phyloP scores from a whole-genome alignment of 2,329 filamentous ascomycete genomes.

The Calonectria multiphialidica region DNA sequence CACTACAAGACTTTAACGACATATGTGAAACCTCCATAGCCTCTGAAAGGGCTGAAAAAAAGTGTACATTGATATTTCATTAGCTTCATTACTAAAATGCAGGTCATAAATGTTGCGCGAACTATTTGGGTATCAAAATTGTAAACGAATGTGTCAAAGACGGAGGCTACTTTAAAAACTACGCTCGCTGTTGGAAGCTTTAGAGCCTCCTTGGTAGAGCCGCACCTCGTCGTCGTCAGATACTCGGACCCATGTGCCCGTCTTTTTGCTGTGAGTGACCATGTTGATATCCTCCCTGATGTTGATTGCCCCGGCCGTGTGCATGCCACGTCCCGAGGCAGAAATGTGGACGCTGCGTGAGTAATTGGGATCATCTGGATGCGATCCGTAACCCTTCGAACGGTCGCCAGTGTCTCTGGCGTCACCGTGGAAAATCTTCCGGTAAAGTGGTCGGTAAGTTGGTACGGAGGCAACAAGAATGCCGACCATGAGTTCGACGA shows the following conservation, averaged over 20 bases:
- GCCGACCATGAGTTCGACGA: conserved; percentile 4
- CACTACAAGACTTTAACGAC: no score
- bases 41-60: background rate
- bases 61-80: background rate
- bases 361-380: background rate
- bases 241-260: background rate
- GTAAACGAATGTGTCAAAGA: background rate
- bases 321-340: background rate
- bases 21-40: no score
- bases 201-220: background rate
- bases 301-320: background rate
- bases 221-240: background rate
- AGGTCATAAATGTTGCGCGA: background rate
- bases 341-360: background rate
- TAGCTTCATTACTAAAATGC: background rate
- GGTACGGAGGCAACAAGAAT: conserved; percentile 1
- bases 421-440: background rate
- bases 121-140: background rate
- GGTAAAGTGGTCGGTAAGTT: background rate
- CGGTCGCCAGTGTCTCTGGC: background rate
- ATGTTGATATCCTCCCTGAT: conserved; percentile 7
- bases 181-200: background rate
- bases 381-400: background rate
- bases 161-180: conserved; percentile 4
- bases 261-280: conserved; percentile 1